Percentiles rank a stretch among this genome's conserved stretches.
Conservation (phyloP, 2,329 filamentous ascomycete species). For the Diaporthe caulivora region DNA sequence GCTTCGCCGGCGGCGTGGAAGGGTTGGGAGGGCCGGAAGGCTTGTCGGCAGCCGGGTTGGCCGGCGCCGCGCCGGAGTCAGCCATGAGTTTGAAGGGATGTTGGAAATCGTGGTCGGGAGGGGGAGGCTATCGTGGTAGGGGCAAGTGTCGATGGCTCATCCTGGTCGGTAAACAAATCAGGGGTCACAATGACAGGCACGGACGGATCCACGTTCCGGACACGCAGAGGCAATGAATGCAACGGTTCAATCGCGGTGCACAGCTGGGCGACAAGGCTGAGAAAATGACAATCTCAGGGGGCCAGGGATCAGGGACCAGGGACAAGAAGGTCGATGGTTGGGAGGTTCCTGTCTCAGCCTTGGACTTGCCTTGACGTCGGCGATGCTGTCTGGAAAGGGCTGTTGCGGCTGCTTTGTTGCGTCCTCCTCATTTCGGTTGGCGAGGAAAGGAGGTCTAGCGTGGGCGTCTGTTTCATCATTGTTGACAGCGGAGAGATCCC, state of each 20-base stretch:
- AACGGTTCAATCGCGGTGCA: background rate
- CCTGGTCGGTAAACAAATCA: conserved; percentile 28
- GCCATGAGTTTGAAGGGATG: conserved; percentile 34
- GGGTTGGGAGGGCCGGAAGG: conserved; percentile 1
- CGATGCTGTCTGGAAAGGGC: conserved; percentile 33
- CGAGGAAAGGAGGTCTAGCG: conserved; percentile 30
- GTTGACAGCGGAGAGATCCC: conserved; percentile 39
- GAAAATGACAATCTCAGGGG: conserved; percentile 7
- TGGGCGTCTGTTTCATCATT: conserved; percentile 39
- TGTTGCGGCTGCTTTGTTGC: conserved; percentile 30
- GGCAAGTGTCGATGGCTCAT: conserved; percentile 27
- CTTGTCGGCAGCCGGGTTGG: conserved; percentile 30
- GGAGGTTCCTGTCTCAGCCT: conserved; percentile 34
- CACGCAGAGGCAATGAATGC: conserved; percentile 1
- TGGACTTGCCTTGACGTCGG: conserved; percentile 37
- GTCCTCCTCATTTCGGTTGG: conserved; percentile 32
- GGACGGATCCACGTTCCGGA: background rate
- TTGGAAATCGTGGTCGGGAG: background rate
- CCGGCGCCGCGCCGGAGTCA: conserved; percentile 30
- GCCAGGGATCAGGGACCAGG: background rate
- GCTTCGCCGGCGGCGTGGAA: conserved; percentile 22
- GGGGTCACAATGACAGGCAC: conserved; percentile 23
- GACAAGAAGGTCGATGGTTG: conserved; percentile 2
- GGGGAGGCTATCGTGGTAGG: conserved; percentile 26
- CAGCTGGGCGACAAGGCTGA: conserved; percentile 19